A percentile compares a stretch with the other conserved stretches of the same genome.
These are phyloP conservation scores for Trichophyton schoenleinii DNA, from an alignment of 2,329 filamentous ascomycete genomes.

Conservation along the genomic window DNA sequence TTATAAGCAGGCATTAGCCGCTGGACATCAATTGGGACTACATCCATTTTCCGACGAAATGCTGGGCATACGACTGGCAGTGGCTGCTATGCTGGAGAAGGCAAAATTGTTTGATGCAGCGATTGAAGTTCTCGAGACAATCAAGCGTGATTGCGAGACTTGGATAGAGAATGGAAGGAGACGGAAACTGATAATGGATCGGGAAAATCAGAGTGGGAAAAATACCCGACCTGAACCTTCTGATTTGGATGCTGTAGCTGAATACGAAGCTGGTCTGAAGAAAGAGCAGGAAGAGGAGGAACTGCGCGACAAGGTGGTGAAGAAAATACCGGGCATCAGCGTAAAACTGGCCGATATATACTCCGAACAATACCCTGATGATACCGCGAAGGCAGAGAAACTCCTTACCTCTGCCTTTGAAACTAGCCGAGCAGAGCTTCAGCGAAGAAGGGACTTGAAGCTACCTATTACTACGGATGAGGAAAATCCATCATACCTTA, in stretches of 20 bases:
- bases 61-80: constrained; percentile 73
- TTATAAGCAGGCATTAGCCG: constrained; percentile 65
- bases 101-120: constrained; percentile 57
- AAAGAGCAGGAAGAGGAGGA: constrained; percentile 26
- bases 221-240: constrained; percentile 3
- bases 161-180: constrained; percentile 24
- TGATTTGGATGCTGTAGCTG: constrained; percentile 14
- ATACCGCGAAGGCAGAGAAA: constrained; percentile 62
- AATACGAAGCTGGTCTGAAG: constrained; percentile 12
- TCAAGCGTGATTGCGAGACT: constrained; percentile 53
- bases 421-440: constrained; percentile 60
- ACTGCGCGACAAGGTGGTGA: constrained; percentile 40
- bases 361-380: constrained; percentile 59
- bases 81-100: constrained; percentile 68
- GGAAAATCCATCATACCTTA: constrained; percentile 25
- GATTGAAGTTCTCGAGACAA: constrained; percentile 64
- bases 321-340: constrained; percentile 60
- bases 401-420: constrained; percentile 70
- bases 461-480: constrained; percentile 48
- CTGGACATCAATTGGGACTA: constrained; percentile 60
- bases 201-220: constrained; percentile 10
- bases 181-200: constrained; percentile 14
- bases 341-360: constrained; percentile 82
- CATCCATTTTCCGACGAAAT: constrained; percentile 88
- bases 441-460: constrained; percentile 53